phyloP scores from a whole-genome alignment of 2,329 filamentous ascomycete species.

The Pyrenochaeta sp. region DNA sequence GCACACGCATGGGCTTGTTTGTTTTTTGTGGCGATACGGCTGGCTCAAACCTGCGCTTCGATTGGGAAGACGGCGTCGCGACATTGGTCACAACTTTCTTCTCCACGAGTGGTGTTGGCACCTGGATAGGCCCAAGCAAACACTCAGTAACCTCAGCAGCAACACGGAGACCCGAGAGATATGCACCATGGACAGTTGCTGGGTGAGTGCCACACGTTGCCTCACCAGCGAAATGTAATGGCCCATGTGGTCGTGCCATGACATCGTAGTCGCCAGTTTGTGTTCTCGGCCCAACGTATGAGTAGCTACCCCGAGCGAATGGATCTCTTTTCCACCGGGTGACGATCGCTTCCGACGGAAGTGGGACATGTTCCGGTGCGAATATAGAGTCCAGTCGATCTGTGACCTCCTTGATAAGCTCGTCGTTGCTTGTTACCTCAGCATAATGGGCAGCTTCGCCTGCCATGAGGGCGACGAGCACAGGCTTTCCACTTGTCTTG shows the following conservation, averaged over 20 bases:
- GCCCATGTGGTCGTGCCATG: conserved; percentile 85
- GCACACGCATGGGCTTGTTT: conserved; percentile 31
- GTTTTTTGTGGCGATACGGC: conserved; percentile 18
- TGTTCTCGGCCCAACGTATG: conserved; percentile 85
- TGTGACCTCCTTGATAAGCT: conserved; percentile 81
- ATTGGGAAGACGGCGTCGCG: conserved; percentile 18
- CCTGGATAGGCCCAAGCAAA: conserved; percentile 80
- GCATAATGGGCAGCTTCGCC: conserved; percentile 91
- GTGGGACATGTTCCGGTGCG: conserved; percentile 66
- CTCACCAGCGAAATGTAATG: conserved; percentile 93
- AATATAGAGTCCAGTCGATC: conserved; percentile 80
- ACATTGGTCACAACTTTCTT: conserved; percentile 56
- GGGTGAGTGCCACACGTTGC: conserved; percentile 96
- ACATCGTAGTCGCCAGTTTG: conserved; percentile 87
- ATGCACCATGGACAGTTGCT: conserved; percentile 95
- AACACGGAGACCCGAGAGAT: conserved; percentile 88
- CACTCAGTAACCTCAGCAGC: conserved; percentile 84
- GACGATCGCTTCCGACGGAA: conserved; percentile 84
- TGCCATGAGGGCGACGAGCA: conserved; percentile 91
- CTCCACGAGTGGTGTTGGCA: conserved; percentile 76
- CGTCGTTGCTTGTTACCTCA: conserved; percentile 76
- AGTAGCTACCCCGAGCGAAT: conserved; percentile 95
- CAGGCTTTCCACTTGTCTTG: conserved; percentile 83
- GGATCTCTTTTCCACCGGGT: conserved; percentile 91
- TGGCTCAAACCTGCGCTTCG: conserved; percentile 36